phyloP scores from a whole-genome alignment of 1,284 basidiomycete genomes.

The Microbotryum saponariae region DNA sequence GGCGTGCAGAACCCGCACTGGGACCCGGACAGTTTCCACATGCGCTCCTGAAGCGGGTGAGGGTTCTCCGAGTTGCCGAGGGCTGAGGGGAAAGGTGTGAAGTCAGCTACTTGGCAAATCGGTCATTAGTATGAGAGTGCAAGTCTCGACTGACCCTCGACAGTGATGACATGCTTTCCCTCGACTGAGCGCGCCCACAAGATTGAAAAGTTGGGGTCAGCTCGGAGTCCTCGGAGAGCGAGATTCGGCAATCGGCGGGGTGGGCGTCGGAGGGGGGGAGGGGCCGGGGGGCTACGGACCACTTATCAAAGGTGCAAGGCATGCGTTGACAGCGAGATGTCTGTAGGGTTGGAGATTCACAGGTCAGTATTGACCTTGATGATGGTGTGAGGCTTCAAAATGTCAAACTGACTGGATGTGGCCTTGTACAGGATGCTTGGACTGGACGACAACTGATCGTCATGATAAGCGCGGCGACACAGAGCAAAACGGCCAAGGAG shows the following conservation, averaged over 20 bases:
- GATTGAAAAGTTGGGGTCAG: neutral
- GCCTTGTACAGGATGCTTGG: conserved; percentile 8
- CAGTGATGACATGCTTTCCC: conserved; percentile 41
- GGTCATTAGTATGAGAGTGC: no score
- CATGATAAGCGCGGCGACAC: conserved; percentile 6
- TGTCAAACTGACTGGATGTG: neutral
- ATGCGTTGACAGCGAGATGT: conserved; percentile 42
- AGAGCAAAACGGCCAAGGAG: neutral
- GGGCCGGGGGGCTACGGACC: neutral
- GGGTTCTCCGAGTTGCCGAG: conserved; percentile 40
- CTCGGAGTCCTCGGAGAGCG: conserved; percentile 17
- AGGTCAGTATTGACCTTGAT: neutral
- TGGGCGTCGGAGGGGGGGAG: neutral
- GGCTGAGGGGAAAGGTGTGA: conserved; percentile 14
- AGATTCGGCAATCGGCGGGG: neutral
- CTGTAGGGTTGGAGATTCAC: conserved; percentile 12
- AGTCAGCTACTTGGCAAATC: neutral
- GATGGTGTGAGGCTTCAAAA: no score
- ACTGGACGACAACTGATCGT: conserved; percentile 23
- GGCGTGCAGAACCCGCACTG: conserved; percentile 41
- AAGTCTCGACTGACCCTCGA: conserved; percentile 29
- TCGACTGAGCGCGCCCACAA: conserved; percentile 32
- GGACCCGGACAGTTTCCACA: conserved; percentile 39
- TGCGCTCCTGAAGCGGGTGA: conserved; percentile 41
- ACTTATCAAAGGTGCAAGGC: conserved; percentile 40